Evolutionary conservation across 1,284 basidiomycete genomes (phyloP).

Genomic region (Spongispora temasekensis): DNA sequence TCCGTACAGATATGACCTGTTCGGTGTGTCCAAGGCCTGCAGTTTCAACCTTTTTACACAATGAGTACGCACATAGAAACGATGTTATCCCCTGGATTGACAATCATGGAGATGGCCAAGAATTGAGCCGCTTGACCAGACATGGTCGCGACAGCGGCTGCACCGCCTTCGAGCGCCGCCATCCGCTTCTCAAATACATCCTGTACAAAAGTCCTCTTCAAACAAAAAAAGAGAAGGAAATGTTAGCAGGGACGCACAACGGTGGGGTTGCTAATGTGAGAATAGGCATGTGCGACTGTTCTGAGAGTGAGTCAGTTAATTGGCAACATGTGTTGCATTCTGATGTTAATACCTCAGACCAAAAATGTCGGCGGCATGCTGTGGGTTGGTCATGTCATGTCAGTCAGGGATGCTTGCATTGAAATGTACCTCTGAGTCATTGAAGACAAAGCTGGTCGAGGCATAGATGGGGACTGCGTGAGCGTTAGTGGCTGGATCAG

Average conservation of each 20-base stretch:
- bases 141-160: slow-evolving; percentile 76
- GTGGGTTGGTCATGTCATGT: no score
- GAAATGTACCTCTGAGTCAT: slow-evolving; percentile 73
- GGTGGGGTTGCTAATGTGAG: slow-evolving; percentile 83
- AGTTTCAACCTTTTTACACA: neutral
- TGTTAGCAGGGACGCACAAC: slow-evolving; percentile 55
- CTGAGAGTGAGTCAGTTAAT: neutral
- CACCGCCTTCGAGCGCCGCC: slow-evolving; percentile 81
- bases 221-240: neutral
- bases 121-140: slow-evolving; percentile 86
- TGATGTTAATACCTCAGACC: slow-evolving; percentile 19
- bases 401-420: no score
- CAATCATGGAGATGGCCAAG: slow-evolving; percentile 70
- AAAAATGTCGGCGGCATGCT: slow-evolving; percentile 20
- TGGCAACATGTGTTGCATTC: no score
- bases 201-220: slow-evolving; percentile 32
- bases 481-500: slow-evolving; percentile 73
- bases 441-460: slow-evolving; percentile 78
- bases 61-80: slow-evolving; percentile 53
- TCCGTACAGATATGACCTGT: slow-evolving; percentile 58
- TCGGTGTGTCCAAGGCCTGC: slow-evolving; percentile 19
- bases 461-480: slow-evolving; percentile 86
- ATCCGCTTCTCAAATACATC: slow-evolving; percentile 87
- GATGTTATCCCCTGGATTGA: slow-evolving; percentile 77
- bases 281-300: slow-evolving; percentile 72